phyloP scores from a whole-genome alignment of 2,329 filamentous ascomycete genomes.

The Neopestalotiopsis sp. region DNA sequence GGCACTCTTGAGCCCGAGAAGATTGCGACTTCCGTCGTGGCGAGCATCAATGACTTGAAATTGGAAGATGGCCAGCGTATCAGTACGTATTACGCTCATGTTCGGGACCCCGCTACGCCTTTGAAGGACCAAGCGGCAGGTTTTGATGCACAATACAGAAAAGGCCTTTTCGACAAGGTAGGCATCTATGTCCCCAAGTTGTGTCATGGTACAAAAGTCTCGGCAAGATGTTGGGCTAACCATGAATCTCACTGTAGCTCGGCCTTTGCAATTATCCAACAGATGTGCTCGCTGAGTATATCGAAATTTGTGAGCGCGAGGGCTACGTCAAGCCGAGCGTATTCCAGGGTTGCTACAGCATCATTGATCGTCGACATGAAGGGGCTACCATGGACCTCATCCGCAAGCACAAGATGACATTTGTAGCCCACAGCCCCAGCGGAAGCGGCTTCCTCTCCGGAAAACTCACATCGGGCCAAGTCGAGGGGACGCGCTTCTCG shows the following conservation, averaged over 20 bases:
- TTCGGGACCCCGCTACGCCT: constrained; percentile 18
- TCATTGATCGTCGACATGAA: constrained; percentile 22
- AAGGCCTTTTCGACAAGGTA: constrained; percentile 18
- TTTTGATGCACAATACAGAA: constrained; percentile 19
- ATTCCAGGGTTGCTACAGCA: constrained; percentile 25
- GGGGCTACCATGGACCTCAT: constrained; percentile 16
- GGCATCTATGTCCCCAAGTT: too few relatives aligned
- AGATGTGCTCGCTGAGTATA: constrained; percentile 13
- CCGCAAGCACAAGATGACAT: constrained; percentile 21
- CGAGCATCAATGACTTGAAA: constrained; percentile 18
- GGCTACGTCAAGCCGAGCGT: constrained; percentile 24
- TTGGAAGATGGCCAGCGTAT: constrained; percentile 8
- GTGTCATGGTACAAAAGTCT: not conserved
- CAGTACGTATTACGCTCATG: constrained; percentile 20
- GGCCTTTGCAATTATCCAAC: constrained; percentile 18
- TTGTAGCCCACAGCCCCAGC: constrained; percentile 24
- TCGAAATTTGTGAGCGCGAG: constrained; percentile 23
- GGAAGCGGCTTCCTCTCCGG: constrained; percentile 27
- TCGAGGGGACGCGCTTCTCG: constrained; percentile 26
- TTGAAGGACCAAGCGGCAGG: constrained; percentile 20
- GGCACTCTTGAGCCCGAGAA: constrained; percentile 20
- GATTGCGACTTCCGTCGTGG: constrained; percentile 20
- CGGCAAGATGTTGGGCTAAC: not conserved
- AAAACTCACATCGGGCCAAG: constrained; percentile 23
- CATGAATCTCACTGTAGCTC: not conserved